Conservation (phyloP, 441 rosid genomes). For the Melastoma candidum region DNA sequence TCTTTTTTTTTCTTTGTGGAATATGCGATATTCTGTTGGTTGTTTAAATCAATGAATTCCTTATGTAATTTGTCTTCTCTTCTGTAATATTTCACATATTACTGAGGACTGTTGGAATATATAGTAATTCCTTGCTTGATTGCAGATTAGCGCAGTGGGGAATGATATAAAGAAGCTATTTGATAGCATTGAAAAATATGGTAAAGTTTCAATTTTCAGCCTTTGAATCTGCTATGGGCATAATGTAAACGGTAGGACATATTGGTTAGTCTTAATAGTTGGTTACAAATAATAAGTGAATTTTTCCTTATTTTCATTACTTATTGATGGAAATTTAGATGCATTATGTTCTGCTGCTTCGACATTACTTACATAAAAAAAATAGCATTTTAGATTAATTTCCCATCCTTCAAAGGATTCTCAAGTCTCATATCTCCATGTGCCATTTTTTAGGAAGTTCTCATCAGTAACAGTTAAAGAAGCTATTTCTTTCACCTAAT, state of each 20-base stretch:
- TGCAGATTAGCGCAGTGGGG: slow-evolving; percentile 58
- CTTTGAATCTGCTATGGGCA: neutral
- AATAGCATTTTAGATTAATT: too few relatives aligned
- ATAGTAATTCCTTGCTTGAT: neutral
- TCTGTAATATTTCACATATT: neutral
- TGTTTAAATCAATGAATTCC: neutral
- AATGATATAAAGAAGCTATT: slow-evolving; percentile 71
- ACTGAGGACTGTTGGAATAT: neutral
- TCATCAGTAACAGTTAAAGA: too few relatives aligned
- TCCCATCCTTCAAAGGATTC: too few relatives aligned
- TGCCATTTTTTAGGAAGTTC: too few relatives aligned
- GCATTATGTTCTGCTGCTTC: too few relatives aligned
- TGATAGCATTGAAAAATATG: slow-evolving; percentile 72
- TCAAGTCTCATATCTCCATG: too few relatives aligned
- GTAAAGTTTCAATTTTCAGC: slow-evolving; percentile 25
- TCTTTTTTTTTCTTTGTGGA: neutral
- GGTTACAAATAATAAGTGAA: neutral
- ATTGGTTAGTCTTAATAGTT: neutral
- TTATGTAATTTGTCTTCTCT: neutral
- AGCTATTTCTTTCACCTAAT: too few relatives aligned
- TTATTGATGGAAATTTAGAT: too few relatives aligned
- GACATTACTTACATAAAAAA: too few relatives aligned
- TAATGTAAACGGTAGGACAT: slow-evolving; percentile 3
- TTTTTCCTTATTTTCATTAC: too few relatives aligned
- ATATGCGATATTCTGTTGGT: neutral